Percentiles rank a stretch among this genome's conserved stretches.
phyloP scores from a whole-genome alignment of 2,329 filamentous ascomycete genomes.

The Colletotrichum ledebouriae region DNA sequence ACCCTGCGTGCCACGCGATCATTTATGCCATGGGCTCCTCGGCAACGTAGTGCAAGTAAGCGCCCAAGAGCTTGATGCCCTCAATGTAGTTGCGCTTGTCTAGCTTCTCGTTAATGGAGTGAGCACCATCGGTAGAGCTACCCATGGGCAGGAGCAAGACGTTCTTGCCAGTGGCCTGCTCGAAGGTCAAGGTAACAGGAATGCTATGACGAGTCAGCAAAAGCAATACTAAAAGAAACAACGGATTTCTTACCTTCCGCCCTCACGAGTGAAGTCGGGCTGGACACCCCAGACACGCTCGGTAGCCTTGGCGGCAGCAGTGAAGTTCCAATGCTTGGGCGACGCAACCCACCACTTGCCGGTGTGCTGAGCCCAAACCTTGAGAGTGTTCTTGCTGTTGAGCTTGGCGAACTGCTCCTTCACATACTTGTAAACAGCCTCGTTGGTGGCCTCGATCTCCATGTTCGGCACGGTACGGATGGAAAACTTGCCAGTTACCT shows the following conservation, averaged over 20 bases:
- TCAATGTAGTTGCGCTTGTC: constrained; percentile 98
- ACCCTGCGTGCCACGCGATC: not conserved
- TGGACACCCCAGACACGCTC: constrained; percentile 93
- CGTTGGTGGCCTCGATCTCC: constrained; percentile 91
- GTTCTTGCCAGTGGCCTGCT: constrained; percentile 98
- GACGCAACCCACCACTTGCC: constrained; percentile 99
- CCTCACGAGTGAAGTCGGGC: constrained; percentile 96
- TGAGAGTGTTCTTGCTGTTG: constrained; percentile 90
- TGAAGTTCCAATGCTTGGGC: constrained; percentile 99
- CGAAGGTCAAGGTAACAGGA: constrained; percentile 95
- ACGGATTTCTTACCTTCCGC: constrained; percentile 75
- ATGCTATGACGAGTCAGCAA: constrained; percentile 70
- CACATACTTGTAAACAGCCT: constrained; percentile 85
- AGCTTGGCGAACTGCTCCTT: constrained; percentile 88
- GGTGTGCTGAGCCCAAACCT: constrained; percentile 85
- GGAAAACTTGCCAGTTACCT: constrained; percentile 98
- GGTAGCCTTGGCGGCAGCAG: constrained; percentile 93
- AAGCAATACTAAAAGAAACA: too few species aligned
- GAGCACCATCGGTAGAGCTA: constrained; percentile 94
- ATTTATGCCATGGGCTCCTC: constrained; percentile 76
- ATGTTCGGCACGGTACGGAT: constrained; percentile 98
- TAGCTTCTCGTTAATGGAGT: constrained; percentile 98
- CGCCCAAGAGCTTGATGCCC: constrained; percentile 94
- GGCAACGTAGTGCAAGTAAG: constrained; percentile 95
- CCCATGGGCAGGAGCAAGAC: constrained; percentile 97